phyloP scores from a whole-genome alignment of 371 early-diverging fungal genomes.

The Mucor irregularis region DNA sequence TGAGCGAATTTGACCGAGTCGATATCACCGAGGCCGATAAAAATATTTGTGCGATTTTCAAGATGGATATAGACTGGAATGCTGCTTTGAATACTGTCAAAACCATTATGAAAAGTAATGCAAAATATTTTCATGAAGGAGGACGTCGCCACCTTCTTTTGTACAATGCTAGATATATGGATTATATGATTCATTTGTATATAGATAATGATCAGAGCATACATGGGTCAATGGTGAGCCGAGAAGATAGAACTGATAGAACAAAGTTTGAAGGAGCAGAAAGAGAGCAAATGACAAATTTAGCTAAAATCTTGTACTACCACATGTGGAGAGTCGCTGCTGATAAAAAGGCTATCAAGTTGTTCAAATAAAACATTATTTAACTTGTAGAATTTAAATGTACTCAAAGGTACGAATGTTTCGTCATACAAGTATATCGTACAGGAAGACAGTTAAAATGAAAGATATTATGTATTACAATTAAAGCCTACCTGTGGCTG shows the following conservation, averaged over 20 bases:
- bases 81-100: constrained; percentile 25
- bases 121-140: constrained; percentile 29
- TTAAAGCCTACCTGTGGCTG: no score
- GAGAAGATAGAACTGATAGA: constrained; percentile 22
- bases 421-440: no score
- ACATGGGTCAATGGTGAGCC: constrained; percentile 42
- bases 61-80: constrained; percentile 32
- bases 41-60: constrained; percentile 26
- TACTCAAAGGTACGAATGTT: no score
- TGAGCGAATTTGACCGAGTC: constrained; percentile 36
- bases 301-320: constrained; percentile 34
- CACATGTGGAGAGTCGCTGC: constrained; percentile 31
- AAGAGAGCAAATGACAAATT: constrained; percentile 33
- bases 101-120: constrained; percentile 17
- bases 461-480: neutral
- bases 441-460: no score
- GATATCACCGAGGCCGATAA: constrained; percentile 32
- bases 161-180: constrained; percentile 44
- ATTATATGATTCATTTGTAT: constrained; percentile 40
- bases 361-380: neutral
- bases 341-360: constrained; percentile 4
- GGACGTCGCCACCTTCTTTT: constrained; percentile 33
- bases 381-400: no score
- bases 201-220: constrained; percentile 12
- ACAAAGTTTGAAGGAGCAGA: constrained; percentile 24